These are phyloP conservation scores for Nakaseomyces sp. DNA, from an alignment of 1,139 yeast species.

Conservation along the genomic window DNA sequence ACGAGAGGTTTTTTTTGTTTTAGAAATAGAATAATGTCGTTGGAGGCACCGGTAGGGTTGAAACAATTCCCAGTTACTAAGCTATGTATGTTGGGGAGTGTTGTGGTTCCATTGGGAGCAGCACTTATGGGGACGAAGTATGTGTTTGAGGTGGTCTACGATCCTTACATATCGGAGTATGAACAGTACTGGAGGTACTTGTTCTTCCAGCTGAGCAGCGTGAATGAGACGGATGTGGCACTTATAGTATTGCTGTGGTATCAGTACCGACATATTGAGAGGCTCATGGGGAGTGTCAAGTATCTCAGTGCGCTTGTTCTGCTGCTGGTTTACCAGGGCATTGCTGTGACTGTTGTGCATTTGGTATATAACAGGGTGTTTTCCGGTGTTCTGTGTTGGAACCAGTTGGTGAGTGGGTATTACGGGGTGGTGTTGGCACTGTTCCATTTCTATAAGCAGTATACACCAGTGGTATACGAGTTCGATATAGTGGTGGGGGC, in stretches of 20 bases:
- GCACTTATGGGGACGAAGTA: constrained; percentile 26
- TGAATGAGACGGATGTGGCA: constrained; percentile 29
- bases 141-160: constrained; percentile 22
- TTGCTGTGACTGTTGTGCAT: constrained; percentile 13
- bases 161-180: constrained; percentile 27
- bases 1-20: no score
- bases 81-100: constrained; percentile 22
- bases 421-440: constrained; percentile 23
- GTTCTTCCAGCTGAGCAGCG: constrained; percentile 23
- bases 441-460: constrained; percentile 29
- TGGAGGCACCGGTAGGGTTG: constrained; percentile 27
- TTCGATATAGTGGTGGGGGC: constrained; percentile 21
- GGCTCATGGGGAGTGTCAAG: constrained; percentile 28
- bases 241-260: constrained; percentile 27
- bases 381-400: constrained; percentile 14
- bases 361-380: constrained; percentile 13
- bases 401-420: constrained; percentile 25
- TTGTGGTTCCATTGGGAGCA: constrained; percentile 23
- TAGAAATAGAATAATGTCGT: constrained; percentile 20
- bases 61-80: constrained; percentile 25
- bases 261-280: constrained; percentile 25
- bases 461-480: constrained; percentile 29
- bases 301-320: constrained; percentile 24
- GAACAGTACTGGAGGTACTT: constrained; percentile 25
- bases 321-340: constrained; percentile 21